These are phyloP conservation scores for Entomophthora muscae DNA, from an alignment of 371 early-diverging fungal genomes.

Conservation along the genomic window DNA sequence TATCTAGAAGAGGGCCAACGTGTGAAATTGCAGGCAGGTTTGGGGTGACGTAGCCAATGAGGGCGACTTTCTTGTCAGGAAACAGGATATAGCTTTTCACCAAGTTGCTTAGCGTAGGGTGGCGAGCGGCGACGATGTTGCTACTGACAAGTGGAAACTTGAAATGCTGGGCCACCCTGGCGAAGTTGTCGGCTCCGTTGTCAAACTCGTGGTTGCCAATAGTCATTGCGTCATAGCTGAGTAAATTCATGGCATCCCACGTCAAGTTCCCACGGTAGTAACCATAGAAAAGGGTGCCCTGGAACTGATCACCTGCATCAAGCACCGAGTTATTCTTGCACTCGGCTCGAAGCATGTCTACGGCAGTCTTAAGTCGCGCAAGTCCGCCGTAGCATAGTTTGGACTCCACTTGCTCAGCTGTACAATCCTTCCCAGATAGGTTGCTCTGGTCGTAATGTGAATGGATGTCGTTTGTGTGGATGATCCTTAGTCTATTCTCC, in stretches of 20 bases:
- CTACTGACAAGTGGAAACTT: conserved; percentile 41
- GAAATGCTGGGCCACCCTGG: conserved; percentile 24
- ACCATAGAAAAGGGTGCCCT: conserved; percentile 36
- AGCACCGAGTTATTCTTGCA: conserved; percentile 23
- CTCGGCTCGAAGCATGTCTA: conserved; percentile 23
- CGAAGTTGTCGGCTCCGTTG: conserved; percentile 31
- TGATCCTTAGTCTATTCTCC: too few species aligned
- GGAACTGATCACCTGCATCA: conserved; percentile 47
- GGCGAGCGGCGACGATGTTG: conserved; percentile 28
- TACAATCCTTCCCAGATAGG: conserved; percentile 28
- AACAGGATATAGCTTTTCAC: conserved; percentile 47
- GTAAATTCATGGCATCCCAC: too few species aligned
- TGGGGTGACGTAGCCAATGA: conserved; percentile 48
- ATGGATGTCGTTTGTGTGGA: too few species aligned
- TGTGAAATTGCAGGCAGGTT: conserved; percentile 34
- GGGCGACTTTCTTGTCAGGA: conserved; percentile 32
- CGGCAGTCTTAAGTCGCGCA: conserved; percentile 30
- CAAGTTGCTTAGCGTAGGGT: conserved; percentile 20
- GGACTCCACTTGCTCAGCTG: conserved; percentile 15
- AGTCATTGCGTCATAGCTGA: too few species aligned
- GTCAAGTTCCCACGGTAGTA: conserved; percentile 25
- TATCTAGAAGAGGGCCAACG: conserved; percentile 19
- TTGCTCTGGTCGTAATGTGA: conserved; percentile 33
- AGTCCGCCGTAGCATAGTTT: conserved; percentile 34
- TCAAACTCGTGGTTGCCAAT: too few species aligned